Evolutionary conservation across 2,329 filamentous ascomycete genomes (phyloP).

Genomic region (Penicillium olsonii): DNA sequence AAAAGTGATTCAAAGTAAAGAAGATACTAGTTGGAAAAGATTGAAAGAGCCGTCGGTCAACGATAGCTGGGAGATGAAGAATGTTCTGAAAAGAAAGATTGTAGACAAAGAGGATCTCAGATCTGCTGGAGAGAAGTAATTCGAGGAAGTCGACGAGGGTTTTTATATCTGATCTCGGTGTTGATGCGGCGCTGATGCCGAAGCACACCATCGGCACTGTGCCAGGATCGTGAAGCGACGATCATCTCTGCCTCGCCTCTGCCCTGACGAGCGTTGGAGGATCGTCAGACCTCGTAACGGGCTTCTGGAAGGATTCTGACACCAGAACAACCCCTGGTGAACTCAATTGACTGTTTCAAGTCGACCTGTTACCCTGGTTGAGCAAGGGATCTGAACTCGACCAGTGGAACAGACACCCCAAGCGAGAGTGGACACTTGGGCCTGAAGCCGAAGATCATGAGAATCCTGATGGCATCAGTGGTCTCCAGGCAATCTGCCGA

Average conservation of each 20-base stretch:
- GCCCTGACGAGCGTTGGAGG: not conserved
- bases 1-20: not conserved
- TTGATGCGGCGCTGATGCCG: not conserved
- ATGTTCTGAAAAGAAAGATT: constrained; percentile 1
- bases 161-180: constrained; percentile 14
- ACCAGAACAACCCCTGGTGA: not conserved
- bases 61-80: constrained; percentile 1
- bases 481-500: too few relatives aligned
- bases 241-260: not conserved
- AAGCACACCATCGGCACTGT: not conserved
- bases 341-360: not conserved
- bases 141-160: not conserved
- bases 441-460: not conserved
- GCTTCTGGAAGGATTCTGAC: not conserved
- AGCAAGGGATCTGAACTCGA: not conserved
- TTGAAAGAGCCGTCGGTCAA: not conserved
- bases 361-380: constrained; percentile 5
- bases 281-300: not conserved
- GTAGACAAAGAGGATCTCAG: not conserved
- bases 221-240: not conserved
- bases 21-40: not conserved
- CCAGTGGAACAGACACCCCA: not conserved
- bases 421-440: not conserved
- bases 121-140: constrained; percentile 12
- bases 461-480: not conserved